Base-by-base conservation (phyloP, 1,139 yeast species). In the Blastobotrys indianensis region DNA sequence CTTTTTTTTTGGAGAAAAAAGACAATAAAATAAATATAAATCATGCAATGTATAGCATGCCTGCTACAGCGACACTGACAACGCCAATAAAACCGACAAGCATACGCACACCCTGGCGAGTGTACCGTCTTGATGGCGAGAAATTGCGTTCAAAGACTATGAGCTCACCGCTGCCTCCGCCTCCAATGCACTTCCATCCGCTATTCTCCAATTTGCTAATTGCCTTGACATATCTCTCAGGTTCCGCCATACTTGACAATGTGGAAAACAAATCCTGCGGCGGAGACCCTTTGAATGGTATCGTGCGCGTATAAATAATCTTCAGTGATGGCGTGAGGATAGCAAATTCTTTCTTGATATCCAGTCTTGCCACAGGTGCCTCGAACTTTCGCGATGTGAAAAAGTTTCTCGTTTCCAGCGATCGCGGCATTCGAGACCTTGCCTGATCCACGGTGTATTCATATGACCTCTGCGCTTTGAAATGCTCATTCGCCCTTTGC, bases 381-480 rank as follows among this genome's bases (percentile, higher is more conserved):
- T 15, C 41, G 39, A 42, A 39, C 25, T 29, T 37, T 7, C 64
- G 59, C 0, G 82, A 79, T 10, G 78, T 69, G 61, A 79, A 80
- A 54, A 78, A 79, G 52, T 76, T 76, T 2, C 67, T 63, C 17
- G 67, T 55, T 31, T 67, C 76, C 17, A 79, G 54, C 0, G 77
- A 63, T 31, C 75, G 62, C 6, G 76, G 70, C 16, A 66, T 56
- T 10, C 49, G 51, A 13, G 63, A 58, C 13, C 57, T 53, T 52
- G 59, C 52, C 53, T 50, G 47, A 37, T 67, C 64, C 36, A 58
- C 64, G 43, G 75, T 68, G 77, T 80, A 77, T 45, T 78, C 82
- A 54, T 66, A 77, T 0, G 84, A 81, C 41, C 72, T 70, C 33
- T 69, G 59, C 45, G 74, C 75, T 39, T 79, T 69, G 55, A 76